Base-by-base conservation (phyloP, 305 asterid genomes). In the Fraxinus sp. region DNA sequence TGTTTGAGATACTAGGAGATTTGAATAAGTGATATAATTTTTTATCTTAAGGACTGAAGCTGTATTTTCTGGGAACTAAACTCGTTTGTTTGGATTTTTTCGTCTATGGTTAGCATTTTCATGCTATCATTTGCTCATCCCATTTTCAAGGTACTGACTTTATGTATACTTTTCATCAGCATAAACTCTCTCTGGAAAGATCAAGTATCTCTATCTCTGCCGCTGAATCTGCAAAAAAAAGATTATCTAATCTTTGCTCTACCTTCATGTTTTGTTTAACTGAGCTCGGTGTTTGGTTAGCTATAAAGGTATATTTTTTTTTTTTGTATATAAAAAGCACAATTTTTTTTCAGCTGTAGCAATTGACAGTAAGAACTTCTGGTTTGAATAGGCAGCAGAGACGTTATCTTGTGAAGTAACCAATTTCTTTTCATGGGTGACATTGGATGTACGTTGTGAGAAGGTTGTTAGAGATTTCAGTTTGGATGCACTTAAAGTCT, bases 251-350 rank as follows among this genome's bases (percentile, higher is more conserved):
- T 74, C 85, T 90, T 81, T 39, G 55, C 62, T 78, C 88, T 0
- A 84, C 87, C 41, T 85, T 94, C 75, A 10, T 37, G 84, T 93
- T 90, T 85, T 95, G 99, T 86, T 49, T 93, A 73, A 74, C 55
- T 1, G 97, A 94, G 91, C 91, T 93, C 74, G 97, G 99, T 30
- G 73, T 89, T 80, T 91, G 94, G 95, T 73, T 87, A 87, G 94
- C 97, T 39, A 59, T 86, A 78, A 91, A 95, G 97, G 99, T 95
- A 91, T 79, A 1, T 71, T 6, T 77, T 71, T 66, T 70, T 16
- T 80, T 46, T 46, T 49, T 49, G 59, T 49, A 3, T 72, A 52
- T 32, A 46, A 16, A 66, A 26, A 18, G 64, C 73, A 74, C 9
- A 83, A 37, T 36, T 7, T 24, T 55, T 22, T 26, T 35, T 32